Base-by-base conservation (phyloP, 1,139 yeast species). In the Geotrichum restrictum region DNA sequence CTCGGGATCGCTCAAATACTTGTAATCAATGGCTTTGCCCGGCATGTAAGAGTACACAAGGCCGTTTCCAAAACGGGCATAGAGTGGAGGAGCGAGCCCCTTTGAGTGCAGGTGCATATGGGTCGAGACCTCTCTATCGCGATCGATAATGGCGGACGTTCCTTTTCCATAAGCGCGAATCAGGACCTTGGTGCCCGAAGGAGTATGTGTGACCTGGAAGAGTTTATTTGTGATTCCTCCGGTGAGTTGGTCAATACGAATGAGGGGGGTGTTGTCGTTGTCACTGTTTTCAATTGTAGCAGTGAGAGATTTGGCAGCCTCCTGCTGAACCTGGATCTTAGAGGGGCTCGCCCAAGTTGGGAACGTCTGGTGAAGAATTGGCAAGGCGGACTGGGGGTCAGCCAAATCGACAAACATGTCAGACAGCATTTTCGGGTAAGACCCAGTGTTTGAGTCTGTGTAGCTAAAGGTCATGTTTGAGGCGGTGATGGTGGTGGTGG, bases 141-240 rank as follows among this genome's bases (percentile, higher is more conserved):
- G 73, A 65, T 85, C 89, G 42, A 86, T 86, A 53, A 86, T 84
- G 38, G 83, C 71, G 56, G 77, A 78, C 0, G 95, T 86, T 16
- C 91, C 91, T 54, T 80, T 79, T 8, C 95, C 95, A 60, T 85
- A 86, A 0, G 86, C 83, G 54, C 95, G 72, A 57, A 85, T 82
- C 40, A 86, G 73, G 1, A 83, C 82, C 5, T 70, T 69, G 53
- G 75, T 11, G 32, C 34, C 42, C n/a, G 56, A 44, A 14, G 53
- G 48, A 45, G 31, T 52, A 41, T 70, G 53, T 11, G 33, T 41
- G 55, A 85, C 83, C 45, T 80, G 75, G 36, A 83, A 68, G 51
- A 85, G 76, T 81, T 82, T 81, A 66, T 86, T 86, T 22, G 95
- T 86, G 66, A 86, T 85, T 7, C 95, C 95, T 2, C 94, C 95